Base-by-base conservation (phyloP, 495 filamentous ascomycete species). In the Aspergillus cristatus region DNA sequence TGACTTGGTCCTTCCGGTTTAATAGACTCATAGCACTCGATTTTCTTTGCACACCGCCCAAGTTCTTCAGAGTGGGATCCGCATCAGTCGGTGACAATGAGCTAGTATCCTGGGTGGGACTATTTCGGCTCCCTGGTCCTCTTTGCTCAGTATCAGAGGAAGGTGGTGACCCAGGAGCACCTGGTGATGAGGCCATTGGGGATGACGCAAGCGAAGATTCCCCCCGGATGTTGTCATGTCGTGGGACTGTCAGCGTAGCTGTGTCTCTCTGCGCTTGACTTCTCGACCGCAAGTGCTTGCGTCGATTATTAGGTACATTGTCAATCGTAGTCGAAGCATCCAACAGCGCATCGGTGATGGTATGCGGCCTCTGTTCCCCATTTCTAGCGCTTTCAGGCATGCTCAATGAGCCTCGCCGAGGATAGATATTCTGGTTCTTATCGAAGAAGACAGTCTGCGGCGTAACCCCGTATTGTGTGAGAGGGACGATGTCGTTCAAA, bases 361-460 rank as follows among this genome's bases (percentile, higher is more conserved):
- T 94, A 53, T 80, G 78, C 6, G 78, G 74, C 11, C 61, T 74
- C 18, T 48, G 55, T 10, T 67, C 60, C 3, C 65, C 60, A 1
- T 45, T 48, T 18, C 17, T 50, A 31, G 32, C 43, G 28, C 48
- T 41, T 25, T 57, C 47, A 16, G 34, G 42, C 34, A 41, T 48
- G 10, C 55, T 28, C 38, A 63, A 14, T 46, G 58, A 38, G 51
- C 57, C 37, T 66, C 67, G 46, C 60, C 67, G 57, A 35, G 54
- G 48, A 26, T 65, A 64, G 20, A 64, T 54, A 20, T 63, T 62
- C 32, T 72, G 63, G 24, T 67, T 73, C 39, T 84, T 84, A 46
- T 96, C 86, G 50, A 97, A 99, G 58, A 96, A 81, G 1, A 99
- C 78, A 0, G 85, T 96, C 54, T 94, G 85, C 8, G 82, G 80